Evolutionary conservation across 2,329 filamentous ascomycete genomes (phyloP).

Genomic region (Aureobasidium melanogenum): DNA sequence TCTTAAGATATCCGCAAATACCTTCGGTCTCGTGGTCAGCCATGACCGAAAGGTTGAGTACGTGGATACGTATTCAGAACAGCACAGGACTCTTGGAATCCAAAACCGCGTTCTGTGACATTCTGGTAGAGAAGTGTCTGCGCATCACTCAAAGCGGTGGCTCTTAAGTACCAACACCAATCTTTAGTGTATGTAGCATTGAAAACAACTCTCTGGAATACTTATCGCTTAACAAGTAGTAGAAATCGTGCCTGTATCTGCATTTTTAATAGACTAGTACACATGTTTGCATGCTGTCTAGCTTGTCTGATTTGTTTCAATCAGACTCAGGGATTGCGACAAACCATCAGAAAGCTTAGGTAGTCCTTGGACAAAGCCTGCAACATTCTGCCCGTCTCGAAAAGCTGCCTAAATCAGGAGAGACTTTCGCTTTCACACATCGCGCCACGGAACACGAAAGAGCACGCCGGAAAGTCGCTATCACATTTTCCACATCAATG

Average conservation of each 20-base stretch:
- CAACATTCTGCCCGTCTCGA: neutral
- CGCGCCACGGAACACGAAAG: neutral
- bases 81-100: too few relatives aligned
- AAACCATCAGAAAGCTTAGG: neutral
- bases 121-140: neutral
- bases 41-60: neutral
- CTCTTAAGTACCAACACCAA: neutral
- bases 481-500: neutral
- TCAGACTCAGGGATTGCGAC: too few relatives aligned
- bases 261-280: neutral
- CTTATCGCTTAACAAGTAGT: neutral
- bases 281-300: neutral
- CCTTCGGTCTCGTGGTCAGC: neutral
- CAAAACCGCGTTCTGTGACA: too few relatives aligned
- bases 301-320: too few relatives aligned
- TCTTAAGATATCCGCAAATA: too few relatives aligned
- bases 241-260: neutral
- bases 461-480: neutral
- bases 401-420: neutral
- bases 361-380: neutral
- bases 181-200: neutral
- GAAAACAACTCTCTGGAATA: too few relatives aligned
- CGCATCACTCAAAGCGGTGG: neutral
- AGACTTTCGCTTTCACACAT: neutral
- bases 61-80: too few relatives aligned